Conservation (phyloP, 2,329 filamentous ascomycete species). For the Phaeoacremonium minimum region DNA sequence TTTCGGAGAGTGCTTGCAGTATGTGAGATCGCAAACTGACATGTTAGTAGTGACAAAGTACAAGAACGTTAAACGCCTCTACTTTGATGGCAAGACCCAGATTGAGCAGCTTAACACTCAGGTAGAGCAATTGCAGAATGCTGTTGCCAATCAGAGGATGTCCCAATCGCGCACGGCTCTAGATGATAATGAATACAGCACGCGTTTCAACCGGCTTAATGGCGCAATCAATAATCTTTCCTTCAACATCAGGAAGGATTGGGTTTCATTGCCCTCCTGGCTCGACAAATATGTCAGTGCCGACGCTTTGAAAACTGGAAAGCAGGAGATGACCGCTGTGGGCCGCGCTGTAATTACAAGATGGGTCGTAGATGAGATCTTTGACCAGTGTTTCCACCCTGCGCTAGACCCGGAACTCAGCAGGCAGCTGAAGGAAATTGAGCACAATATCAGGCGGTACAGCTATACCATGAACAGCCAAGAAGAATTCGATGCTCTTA, state of each 20-base stretch:
- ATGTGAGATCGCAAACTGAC: too few species aligned
- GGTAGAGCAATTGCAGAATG: constrained; percentile 93
- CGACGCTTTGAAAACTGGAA: constrained; percentile 80
- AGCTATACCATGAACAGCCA: constrained; percentile 70
- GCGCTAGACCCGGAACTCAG: constrained; percentile 75
- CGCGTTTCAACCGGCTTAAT: constrained; percentile 84
- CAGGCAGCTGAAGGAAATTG: constrained; percentile 75
- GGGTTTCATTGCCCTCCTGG: constrained; percentile 78
- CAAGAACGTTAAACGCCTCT: constrained; percentile 95
- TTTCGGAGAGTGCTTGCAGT: too few species aligned
- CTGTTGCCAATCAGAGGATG: constrained; percentile 92
- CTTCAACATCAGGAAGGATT: constrained; percentile 95
- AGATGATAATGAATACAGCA: constrained; percentile 91
- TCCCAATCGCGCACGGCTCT: constrained; percentile 91
- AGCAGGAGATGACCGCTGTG: constrained; percentile 96
- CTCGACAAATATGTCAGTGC: constrained; percentile 75
- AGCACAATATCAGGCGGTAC: constrained; percentile 78
- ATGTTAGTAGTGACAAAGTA: constrained; percentile 90
- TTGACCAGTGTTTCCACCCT: constrained; percentile 90
- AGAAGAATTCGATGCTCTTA: constrained; percentile 86
- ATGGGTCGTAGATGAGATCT: constrained; percentile 89
- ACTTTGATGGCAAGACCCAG: constrained; percentile 91
- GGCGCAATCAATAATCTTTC: constrained; percentile 92
- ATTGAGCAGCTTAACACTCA: constrained; percentile 84
- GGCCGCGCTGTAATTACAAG: constrained; percentile 83